Conservation (phyloP, 2,329 filamentous ascomycete species). For the Paracoccidioides brasiliensis region DNA sequence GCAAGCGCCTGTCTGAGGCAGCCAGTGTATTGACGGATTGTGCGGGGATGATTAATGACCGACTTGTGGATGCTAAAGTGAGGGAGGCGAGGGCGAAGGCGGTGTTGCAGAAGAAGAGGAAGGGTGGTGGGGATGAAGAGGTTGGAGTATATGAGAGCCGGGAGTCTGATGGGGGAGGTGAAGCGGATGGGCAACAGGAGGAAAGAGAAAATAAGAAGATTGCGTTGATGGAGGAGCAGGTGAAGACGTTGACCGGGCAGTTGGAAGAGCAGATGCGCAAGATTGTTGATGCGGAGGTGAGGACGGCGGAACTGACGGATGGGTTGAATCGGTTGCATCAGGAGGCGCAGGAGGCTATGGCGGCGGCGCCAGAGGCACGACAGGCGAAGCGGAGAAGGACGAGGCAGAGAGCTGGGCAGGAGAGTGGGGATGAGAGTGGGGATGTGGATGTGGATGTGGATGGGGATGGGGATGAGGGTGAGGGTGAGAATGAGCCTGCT, state of each 20-base stretch:
- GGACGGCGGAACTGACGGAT: constrained; percentile 32
- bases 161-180: neutral
- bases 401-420: constrained; percentile 28
- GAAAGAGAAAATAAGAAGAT: constrained; percentile 27
- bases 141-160: constrained; percentile 23
- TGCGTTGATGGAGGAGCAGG: constrained; percentile 31
- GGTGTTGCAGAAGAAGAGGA: constrained; percentile 1
- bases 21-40: constrained; percentile 35
- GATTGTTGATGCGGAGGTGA: constrained; percentile 44
- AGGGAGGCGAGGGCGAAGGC: constrained; percentile 21
- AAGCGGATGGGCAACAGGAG: neutral
- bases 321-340: constrained; percentile 32
- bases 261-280: constrained; percentile 47
- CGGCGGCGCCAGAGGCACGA: constrained; percentile 18
- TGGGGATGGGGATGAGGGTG: constrained; percentile 30
- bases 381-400: constrained; percentile 18
- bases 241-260: constrained; percentile 39
- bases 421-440: constrained; percentile 14
- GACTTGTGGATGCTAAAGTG: constrained; percentile 28
- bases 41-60: constrained; percentile 45
- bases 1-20: constrained; percentile 37
- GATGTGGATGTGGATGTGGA: constrained; percentile 28
- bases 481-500: constrained; percentile 28
- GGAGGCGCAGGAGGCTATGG: constrained; percentile 19
- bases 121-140: constrained; percentile 16